Conservation (phyloP, 306 rosid genomes). For the Medicago lupulina region DNA sequence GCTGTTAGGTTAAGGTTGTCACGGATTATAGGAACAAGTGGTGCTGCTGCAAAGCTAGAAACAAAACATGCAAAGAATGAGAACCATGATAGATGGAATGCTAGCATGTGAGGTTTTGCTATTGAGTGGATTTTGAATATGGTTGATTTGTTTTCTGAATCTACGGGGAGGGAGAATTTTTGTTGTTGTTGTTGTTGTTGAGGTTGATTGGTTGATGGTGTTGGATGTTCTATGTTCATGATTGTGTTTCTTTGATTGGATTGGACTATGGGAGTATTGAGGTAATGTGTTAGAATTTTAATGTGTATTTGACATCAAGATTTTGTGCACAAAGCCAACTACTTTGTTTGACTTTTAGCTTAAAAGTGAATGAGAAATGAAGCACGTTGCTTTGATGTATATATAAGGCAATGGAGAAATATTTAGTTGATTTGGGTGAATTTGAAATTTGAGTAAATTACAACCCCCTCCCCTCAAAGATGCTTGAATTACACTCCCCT, state of each 20-base stretch:
- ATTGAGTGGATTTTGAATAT: constrained; percentile 66
- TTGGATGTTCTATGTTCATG: constrained; percentile 57
- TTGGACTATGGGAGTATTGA: neutral
- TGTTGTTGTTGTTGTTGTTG: constrained; percentile 35
- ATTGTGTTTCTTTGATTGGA: neutral
- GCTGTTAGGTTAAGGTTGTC: constrained; percentile 89
- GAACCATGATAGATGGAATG: constrained; percentile 86
- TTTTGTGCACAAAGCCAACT: constrained; percentile 30
- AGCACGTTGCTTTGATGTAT: constrained; percentile 1
- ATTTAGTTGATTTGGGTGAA: too few species aligned
- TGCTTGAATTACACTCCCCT: too few species aligned
- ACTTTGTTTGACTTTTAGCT: constrained; percentile 36
- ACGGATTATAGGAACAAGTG: constrained; percentile 77
- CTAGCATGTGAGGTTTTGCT: constrained; percentile 85
- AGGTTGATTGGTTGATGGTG: constrained; percentile 38
- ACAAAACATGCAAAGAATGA: constrained; percentile 84
- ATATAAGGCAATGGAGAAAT: neutral
- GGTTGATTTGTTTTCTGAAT: constrained; percentile 84
- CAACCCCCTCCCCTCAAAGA: too few species aligned
- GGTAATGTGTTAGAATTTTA: neutral
- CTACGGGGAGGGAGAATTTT: constrained; percentile 68
- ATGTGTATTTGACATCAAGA: neutral
- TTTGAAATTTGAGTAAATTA: too few species aligned
- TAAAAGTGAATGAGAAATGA: neutral
- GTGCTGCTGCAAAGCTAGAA: constrained; percentile 80